These are phyloP conservation scores for Gracilaria vermiculophylla DNA, from an alignment of 23 red algal species.

Conservation along the genomic window DNA sequence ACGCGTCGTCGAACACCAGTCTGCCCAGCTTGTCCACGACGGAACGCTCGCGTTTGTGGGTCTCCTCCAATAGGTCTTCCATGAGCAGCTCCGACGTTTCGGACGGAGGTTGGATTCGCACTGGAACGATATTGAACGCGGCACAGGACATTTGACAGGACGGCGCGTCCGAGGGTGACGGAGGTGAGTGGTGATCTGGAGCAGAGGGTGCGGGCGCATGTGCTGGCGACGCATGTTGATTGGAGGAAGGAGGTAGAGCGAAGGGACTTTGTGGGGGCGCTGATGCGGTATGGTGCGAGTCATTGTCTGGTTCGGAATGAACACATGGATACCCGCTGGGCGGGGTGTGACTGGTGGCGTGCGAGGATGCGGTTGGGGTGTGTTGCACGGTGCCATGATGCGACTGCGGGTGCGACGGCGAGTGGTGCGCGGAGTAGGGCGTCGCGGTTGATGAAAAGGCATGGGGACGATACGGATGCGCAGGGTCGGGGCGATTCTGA, in stretches of 20 bases:
- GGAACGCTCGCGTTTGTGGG: background rate
- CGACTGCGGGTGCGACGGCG: background rate
- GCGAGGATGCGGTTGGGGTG: background rate
- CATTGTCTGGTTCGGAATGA: background rate
- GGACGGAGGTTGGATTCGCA: background rate
- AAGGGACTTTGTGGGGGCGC: background rate
- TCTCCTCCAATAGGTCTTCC: constrained; percentile 9
- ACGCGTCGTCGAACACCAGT: constrained; percentile 15
- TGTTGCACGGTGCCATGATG: background rate
- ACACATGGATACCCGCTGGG: background rate
- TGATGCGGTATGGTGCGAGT: background rate
- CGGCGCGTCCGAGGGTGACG: background rate
- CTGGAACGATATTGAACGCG: constrained; percentile 6
- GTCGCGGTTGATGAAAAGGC: background rate
- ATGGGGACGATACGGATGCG: background rate
- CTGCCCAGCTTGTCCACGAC: background rate
- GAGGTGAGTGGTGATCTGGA: background rate
- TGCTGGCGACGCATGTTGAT: background rate
- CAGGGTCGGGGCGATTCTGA: background rate
- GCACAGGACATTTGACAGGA: constrained; percentile 17
- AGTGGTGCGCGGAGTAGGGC: background rate
- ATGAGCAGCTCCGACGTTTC: background rate
- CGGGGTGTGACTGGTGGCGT: background rate
- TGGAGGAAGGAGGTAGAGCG: background rate
- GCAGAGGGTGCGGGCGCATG: background rate